Evolutionary conservation across 495 filamentous ascomycete species (phyloP), one percentile per base, ranked within the genome.

Genomic region (Aspergillus leporis): DNA sequence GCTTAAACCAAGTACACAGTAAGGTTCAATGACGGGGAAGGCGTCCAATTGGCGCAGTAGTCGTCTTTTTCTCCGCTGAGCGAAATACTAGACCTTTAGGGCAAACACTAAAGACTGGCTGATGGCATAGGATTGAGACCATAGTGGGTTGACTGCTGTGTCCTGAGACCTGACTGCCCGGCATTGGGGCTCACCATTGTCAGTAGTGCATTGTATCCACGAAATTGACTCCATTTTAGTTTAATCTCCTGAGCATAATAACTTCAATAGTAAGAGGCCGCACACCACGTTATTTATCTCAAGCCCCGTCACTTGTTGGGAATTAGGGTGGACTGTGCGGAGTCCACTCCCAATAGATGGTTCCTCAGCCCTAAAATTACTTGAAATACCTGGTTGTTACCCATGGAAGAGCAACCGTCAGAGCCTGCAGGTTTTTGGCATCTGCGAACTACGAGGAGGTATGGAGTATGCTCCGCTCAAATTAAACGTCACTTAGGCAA

Each of bases 1-100:
- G 50, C 50, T 52, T 52, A 38, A 36, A 23, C 23, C 8, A 22
- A 52, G 31, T n/a, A n/a, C n/a, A n/a, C n/a, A n/a, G n/a, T 13
- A 52, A 52, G 31, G 9, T 21, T 52, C 31, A 10, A 52, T 22
- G 18, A 18, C 19, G 31, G 5, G n/a, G 1, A 38, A 21, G 18
- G 8, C 31, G 10, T 22, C 16, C 50, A 36, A 38, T 52, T 18
- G 34, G 23, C 19, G 41, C 18, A 45, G 41, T 12, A 45, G 7
- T 19, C 41, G 41, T 36, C 13, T 14, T 36, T 36, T 36, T 10
- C 34, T 36, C 34, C 41, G 41, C 41, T 21, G 18, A n/a, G n/a
- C 7, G 41, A 21, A 21, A n/a, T 21, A 45, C 41, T 19, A 45
- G 3, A 14, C 41, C 6, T 19, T 19, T 45, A 8, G n/a, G 16